Conservation (phyloP, 345 rosid genomes). For the Mallotus nudiflorus region DNA sequence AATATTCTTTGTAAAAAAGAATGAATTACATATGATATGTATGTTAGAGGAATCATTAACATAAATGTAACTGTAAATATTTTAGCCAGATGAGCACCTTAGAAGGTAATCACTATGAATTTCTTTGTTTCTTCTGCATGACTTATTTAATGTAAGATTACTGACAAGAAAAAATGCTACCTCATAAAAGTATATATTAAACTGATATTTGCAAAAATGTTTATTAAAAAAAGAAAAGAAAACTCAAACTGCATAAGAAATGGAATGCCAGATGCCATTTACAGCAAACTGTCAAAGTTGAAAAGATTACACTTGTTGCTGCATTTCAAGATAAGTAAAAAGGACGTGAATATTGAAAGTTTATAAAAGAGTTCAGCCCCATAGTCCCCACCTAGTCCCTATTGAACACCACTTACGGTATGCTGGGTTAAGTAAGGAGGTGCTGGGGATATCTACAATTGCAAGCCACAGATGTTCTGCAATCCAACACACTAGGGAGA, state of each 20-base stretch:
- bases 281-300: slow-evolving; percentile 3
- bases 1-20: neutral
- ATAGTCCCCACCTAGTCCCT: neutral
- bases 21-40: too few relatives aligned
- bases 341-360: neutral
- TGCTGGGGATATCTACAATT: neutral
- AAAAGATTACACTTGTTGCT: slow-evolving; percentile 1
- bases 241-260: neutral
- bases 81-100: neutral
- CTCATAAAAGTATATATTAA: neutral
- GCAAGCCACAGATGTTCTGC: neutral
- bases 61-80: too few relatives aligned
- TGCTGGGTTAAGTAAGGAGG: neutral
- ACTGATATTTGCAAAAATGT: neutral
- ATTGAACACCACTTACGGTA: neutral
- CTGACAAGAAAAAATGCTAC: neutral
- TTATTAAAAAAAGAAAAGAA: neutral
- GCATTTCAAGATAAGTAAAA: neutral
- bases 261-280: neutral
- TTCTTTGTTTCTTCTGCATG: neutral
- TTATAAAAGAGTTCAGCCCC: neutral
- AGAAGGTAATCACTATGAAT: neutral
- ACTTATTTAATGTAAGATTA: slow-evolving; percentile 12
- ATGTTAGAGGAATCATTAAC: too few relatives aligned
- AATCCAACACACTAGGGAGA: slow-evolving; percentile 1